Conservation (phyloP, 2,329 filamentous ascomycete species). For the Xylaria sp. region DNA sequence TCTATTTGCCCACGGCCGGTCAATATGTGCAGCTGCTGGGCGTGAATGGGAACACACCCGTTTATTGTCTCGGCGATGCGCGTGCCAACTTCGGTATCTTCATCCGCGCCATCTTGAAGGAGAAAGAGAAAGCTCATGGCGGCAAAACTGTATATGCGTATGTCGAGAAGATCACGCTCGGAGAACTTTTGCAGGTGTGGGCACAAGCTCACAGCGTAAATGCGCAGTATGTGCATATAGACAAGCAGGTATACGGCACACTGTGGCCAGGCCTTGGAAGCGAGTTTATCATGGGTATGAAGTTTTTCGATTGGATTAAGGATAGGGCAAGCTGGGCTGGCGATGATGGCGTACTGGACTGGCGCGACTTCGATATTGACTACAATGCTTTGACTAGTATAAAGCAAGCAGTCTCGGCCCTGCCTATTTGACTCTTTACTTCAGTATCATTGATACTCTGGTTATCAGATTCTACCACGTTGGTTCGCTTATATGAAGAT, state of each 20-base stretch:
- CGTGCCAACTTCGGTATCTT: conserved; percentile 22
- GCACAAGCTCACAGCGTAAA: conserved; percentile 15
- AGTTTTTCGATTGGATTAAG: conserved; percentile 22
- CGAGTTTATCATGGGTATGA: conserved; percentile 24
- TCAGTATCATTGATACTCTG: neutral
- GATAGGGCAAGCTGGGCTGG: conserved; percentile 5
- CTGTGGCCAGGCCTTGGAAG: conserved; percentile 20
- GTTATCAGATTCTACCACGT: neutral
- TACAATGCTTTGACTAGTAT: neutral
- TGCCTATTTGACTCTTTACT: neutral
- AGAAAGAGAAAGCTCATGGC: conserved; percentile 7
- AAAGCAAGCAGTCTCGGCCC: neutral
- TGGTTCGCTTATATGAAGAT: neutral
- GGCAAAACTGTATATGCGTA: conserved; percentile 10
- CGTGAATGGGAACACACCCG: conserved; percentile 13
- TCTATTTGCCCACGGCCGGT: conserved; percentile 1
- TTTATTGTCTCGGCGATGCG: conserved; percentile 25
- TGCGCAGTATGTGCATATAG: conserved; percentile 12
- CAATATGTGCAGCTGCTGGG: conserved; percentile 11
- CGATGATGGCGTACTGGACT: neutral
- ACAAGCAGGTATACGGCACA: conserved; percentile 8
- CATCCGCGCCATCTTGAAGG: conserved; percentile 19
- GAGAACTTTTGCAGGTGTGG: conserved; percentile 18
- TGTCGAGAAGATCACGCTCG: conserved; percentile 18
- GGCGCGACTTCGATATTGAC: conserved; percentile 11